phyloP scores from a whole-genome alignment of 2,329 filamentous ascomycete genomes.

The Cladosporium cucumerinum region DNA sequence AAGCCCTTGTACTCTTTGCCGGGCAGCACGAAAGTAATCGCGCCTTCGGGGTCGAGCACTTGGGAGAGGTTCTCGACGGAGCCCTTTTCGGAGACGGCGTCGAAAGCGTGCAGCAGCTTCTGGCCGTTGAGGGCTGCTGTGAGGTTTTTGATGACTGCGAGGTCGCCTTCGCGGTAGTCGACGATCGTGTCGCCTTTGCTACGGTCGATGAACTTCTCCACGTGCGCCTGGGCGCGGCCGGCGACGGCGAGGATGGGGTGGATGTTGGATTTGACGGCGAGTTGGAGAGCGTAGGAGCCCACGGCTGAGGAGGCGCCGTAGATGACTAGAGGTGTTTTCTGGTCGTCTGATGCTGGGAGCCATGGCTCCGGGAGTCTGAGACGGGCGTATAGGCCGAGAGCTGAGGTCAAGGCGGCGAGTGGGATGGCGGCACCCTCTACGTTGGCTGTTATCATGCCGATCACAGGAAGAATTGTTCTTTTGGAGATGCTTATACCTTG shows the following conservation, averaged over 20 bases:
- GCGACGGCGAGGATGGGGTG: conserved; percentile 44
- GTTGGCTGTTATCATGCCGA: conserved; percentile 14
- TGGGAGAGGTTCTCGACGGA: conserved; percentile 42
- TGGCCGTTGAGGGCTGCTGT: conserved; percentile 43
- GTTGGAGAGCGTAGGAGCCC: conserved; percentile 41
- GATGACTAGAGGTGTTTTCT: conserved; percentile 35
- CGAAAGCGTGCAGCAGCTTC: conserved; percentile 52
- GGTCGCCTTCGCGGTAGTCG: conserved; percentile 56
- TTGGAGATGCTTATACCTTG: conserved; percentile 41
- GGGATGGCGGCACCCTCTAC: conserved; percentile 45
- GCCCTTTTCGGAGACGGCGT: conserved; percentile 56
- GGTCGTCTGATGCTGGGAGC: conserved; percentile 27
- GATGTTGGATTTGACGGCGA: conserved; percentile 39
- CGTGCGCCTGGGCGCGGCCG: conserved; percentile 37
- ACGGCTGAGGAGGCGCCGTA: conserved; percentile 43
- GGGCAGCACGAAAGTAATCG: conserved; percentile 35
- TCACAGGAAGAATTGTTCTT: neutral
- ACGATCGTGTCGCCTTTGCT: conserved; percentile 43
- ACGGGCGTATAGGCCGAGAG: conserved; percentile 43
- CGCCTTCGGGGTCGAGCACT: conserved; percentile 41
- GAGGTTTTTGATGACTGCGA: conserved; percentile 48
- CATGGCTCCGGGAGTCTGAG: conserved; percentile 45
- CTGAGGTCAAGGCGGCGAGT: conserved; percentile 46
- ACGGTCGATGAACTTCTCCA: conserved; percentile 38
- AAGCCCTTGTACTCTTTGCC: conserved; percentile 41